phyloP scores from a whole-genome alignment of 805 yeast species.

The Pichia exigua region DNA sequence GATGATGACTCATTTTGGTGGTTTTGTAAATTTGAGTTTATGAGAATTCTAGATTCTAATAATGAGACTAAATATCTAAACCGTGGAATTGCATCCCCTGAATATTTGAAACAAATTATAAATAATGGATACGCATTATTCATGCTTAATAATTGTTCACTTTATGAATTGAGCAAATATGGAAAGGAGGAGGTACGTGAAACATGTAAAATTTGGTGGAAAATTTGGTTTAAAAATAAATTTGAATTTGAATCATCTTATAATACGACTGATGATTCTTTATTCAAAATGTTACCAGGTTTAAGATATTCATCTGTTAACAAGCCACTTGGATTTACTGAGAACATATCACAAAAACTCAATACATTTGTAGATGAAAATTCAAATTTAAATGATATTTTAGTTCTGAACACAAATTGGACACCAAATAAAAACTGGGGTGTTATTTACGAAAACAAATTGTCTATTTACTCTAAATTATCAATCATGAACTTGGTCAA shows the following conservation, averaged over 20 bases:
- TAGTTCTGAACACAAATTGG: conserved; percentile 25
- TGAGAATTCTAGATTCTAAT: not conserved
- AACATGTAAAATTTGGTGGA: conserved; percentile 29
- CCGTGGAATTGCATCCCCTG: conserved; percentile 27
- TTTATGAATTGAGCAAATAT: conserved; percentile 9
- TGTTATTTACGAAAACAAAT: conserved; percentile 16
- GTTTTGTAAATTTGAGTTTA: conserved; percentile 22
- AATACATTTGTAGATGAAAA: conserved; percentile 8
- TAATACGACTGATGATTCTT: conserved; percentile 27
- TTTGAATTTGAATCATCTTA: conserved; percentile 22
- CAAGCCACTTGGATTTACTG: conserved; percentile 24
- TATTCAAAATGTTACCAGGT: conserved; percentile 25
- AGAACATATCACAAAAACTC: conserved; percentile 21
- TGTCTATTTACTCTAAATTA: conserved; percentile 3
- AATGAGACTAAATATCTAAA: conserved; percentile 11
- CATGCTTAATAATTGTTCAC: conserved; percentile 27
- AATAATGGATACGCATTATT: conserved; percentile 28
- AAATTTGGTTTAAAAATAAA: conserved; percentile 26
- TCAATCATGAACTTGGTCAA: conserved; percentile 10
- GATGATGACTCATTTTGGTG: conserved; percentile 22
- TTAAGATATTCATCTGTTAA: conserved; percentile 24
- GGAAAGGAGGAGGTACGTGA: not conserved
- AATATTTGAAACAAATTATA: conserved; percentile 26
- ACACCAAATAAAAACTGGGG: conserved; percentile 28
- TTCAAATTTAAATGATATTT: conserved; percentile 15